These are phyloP conservation scores for Syzygium malaccense DNA, from an alignment of 441 rosid genomes.

Conservation along the genomic window DNA sequence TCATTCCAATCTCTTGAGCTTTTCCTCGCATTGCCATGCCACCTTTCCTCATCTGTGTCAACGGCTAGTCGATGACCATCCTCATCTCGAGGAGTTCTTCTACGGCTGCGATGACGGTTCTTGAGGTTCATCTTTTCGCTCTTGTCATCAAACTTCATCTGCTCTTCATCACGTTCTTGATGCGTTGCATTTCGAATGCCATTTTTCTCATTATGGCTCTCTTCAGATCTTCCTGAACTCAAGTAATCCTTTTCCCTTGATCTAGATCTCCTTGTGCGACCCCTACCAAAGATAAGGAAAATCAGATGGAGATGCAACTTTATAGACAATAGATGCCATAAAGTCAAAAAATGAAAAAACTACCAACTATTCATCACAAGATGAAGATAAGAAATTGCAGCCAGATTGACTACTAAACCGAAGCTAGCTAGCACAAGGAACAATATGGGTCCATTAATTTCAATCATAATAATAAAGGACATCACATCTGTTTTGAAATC, in stretches of 20 bases:
- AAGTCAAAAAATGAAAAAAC: not conserved
- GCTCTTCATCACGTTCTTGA: constrained; percentile 7
- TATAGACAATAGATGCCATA: not conserved
- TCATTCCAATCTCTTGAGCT: constrained; percentile 13
- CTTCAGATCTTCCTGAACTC: constrained; percentile 12
- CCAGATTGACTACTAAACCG: not conserved
- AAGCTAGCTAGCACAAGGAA: not conserved
- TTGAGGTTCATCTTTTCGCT: constrained; percentile 8
- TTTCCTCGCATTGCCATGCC: constrained; percentile 11
- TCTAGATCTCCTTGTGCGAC: constrained; percentile 40
- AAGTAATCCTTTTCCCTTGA: constrained; percentile 30
- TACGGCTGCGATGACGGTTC: constrained; percentile 12
- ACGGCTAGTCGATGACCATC: constrained; percentile 16
- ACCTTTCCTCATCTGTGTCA: constrained; percentile 11
- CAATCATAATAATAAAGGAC: not conserved
- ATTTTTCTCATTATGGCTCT: constrained; percentile 23
- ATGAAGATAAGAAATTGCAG: not conserved
- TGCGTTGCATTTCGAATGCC: constrained; percentile 8
- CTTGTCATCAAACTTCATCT: constrained; percentile 5
- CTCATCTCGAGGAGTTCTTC: constrained; percentile 9
- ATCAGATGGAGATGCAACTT: not conserved
- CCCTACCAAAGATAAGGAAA: constrained; percentile 30
- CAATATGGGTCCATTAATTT: not conserved
- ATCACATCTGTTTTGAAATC: not conserved
- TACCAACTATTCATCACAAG: not conserved